These are phyloP conservation scores for Gigaspora rosea DNA, from an alignment of 192 early-diverging fungal genomes.

Conservation along the genomic window DNA sequence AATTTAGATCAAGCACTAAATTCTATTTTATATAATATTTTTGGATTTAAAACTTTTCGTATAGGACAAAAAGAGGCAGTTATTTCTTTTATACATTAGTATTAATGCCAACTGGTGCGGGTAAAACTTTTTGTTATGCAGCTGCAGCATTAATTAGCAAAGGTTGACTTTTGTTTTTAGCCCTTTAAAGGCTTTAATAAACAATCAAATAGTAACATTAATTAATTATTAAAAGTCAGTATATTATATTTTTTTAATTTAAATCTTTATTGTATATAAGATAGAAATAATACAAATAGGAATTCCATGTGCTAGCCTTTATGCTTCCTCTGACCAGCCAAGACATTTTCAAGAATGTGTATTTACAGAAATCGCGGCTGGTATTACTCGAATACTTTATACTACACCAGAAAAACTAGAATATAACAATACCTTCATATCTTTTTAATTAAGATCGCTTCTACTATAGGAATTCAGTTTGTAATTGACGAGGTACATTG, in stretches of 20 bases:
- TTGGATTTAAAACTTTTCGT: not conserved
- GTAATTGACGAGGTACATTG: not conserved
- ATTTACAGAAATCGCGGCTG: not conserved
- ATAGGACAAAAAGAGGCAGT: not conserved
- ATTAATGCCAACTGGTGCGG: not conserved
- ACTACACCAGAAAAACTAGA: conserved; percentile 80
- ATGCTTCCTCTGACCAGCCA: conserved; percentile 53
- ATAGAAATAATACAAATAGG: conserved; percentile 50
- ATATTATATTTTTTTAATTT: no score
- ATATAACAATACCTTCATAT: conserved; percentile 51
- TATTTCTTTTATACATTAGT: not conserved
- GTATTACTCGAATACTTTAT: conserved; percentile 66
- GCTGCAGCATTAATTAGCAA: not conserved
- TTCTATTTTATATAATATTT: not conserved
- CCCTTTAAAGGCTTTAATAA: conserved; percentile 92
- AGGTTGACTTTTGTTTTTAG: conserved; percentile 85
- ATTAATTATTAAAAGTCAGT: no score
- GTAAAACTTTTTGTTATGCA: not conserved
- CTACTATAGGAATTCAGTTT: conserved; percentile 45
- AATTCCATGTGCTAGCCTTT: conserved; percentile 53
- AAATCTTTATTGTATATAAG: no score
- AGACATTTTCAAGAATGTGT: conserved; percentile 52
- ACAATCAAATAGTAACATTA: conserved; percentile 75
- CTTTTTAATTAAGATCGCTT: conserved; percentile 49
- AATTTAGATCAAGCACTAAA: not conserved